Conservation (phyloP, 2,329 filamentous ascomycete genomes). For the Colletotrichum lupini region DNA sequence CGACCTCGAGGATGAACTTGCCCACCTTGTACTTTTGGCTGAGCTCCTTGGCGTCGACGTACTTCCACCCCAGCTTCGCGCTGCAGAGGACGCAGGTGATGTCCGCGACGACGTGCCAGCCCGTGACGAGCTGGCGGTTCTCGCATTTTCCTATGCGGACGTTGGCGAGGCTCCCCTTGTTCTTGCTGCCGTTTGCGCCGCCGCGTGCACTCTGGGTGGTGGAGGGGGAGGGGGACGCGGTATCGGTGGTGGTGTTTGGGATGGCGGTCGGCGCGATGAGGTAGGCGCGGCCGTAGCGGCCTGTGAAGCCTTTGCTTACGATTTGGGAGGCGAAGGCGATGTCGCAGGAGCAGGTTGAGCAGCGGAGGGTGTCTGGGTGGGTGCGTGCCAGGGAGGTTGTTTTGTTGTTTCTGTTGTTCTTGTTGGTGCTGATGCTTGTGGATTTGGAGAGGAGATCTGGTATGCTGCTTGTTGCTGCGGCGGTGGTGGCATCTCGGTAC, state of each 20-base stretch:
- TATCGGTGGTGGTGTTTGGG: conserved; percentile 17
- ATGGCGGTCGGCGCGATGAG: conserved; percentile 60
- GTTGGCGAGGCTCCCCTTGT: conserved; percentile 58
- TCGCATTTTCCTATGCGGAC: conserved; percentile 65
- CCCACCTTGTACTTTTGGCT: conserved; percentile 75
- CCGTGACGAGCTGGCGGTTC: conserved; percentile 69
- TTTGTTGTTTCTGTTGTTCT: not conserved
- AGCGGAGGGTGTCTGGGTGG: conserved; percentile 68
- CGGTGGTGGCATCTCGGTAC: conserved; percentile 32
- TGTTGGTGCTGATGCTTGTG: not conserved
- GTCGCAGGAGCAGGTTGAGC: conserved; percentile 68
- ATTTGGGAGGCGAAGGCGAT: conserved; percentile 71
- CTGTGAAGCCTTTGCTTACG: conserved; percentile 74
- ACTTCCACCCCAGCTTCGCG: conserved; percentile 74
- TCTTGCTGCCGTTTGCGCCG: conserved; percentile 39
- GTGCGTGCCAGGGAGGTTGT: conserved; percentile 48
- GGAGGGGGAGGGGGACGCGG: conserved; percentile 41
- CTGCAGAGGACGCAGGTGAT: conserved; percentile 68
- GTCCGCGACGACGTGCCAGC: conserved; percentile 72
- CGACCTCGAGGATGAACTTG: conserved; percentile 75
- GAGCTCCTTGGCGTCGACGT: conserved; percentile 69
- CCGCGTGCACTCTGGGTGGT: conserved; percentile 64
- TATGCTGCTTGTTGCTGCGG: not conserved
- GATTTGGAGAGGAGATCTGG: not conserved
- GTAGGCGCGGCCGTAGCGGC: conserved; percentile 72